Evolutionary conservation across 352 stramenopile genomes (phyloP), one percentile per base, ranked within the genome.

Genomic region (Peronospora tabacina): DNA sequence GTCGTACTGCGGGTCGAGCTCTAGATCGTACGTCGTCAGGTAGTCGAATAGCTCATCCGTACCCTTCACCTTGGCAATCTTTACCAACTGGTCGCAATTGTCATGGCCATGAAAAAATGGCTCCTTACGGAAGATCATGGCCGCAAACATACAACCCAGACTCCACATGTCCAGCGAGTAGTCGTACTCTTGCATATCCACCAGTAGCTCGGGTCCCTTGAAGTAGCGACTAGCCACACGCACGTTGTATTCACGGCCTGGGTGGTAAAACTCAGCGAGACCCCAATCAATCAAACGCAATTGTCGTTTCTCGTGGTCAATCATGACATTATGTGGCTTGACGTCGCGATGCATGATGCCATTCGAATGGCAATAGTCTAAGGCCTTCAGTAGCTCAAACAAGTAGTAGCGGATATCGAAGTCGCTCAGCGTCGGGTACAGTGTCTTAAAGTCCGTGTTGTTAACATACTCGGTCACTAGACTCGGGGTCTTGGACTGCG

Each of bases 241-340:
- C 11, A 99, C 97, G 69, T 99, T 99, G 82, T 99, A 99, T 75
- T 98, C 96, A 42, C 94, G 75, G 37, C 95, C 88, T 2, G 80
- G 95, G 66, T 99, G 95, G 72, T 99, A 99, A 62, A 99, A 99
- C 77, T 99, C 97, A 2, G 97, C 97, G 36, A 99, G 82, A 37
- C 97, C 97, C 96, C 96, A 99, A 75, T 99, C 97, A 61, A 99
- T 99, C 9, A 99, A 69, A 15, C 96, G 84, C 17, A 99, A 76
- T 72, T 98, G 86, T 24, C 95, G 85, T 62, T 98, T 97, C 49
- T 98, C 93, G 58, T 99, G 96, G 70, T 99, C 96, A 66, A 99
- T 99, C 94, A 99, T 98, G 36, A 99, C 95, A 67, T 99, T 99
- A 74, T 99, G 96, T 13, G 96, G 97, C 79, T 99, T 99, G 17